phyloP scores from a whole-genome alignment of 2,329 filamentous ascomycete genomes.

The Pestalotiopsis sp. region DNA sequence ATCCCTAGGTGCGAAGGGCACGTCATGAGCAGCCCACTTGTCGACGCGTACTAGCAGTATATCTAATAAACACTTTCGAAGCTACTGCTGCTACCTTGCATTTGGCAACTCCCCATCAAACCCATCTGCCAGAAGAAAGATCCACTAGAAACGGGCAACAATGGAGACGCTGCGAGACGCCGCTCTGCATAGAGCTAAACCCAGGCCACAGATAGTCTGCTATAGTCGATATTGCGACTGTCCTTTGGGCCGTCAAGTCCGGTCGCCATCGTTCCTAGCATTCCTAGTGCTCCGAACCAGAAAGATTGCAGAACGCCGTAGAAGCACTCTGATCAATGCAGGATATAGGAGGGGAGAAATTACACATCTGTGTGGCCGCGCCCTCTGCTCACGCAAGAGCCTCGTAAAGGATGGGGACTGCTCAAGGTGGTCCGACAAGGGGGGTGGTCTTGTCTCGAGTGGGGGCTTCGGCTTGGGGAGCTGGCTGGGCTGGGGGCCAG shows the following conservation, averaged over 20 bases:
- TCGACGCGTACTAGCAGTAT: slow-evolving; percentile 1
- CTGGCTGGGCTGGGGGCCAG: not conserved
- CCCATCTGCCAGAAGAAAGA: not conserved
- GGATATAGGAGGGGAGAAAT: slow-evolving; percentile 3
- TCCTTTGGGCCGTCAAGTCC: not conserved
- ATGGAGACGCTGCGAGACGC: slow-evolving; percentile 4
- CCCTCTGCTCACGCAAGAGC: not conserved
- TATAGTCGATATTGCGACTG: slow-evolving; percentile 8
- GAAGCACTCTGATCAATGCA: slow-evolving; percentile 1
- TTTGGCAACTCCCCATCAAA: not conserved
- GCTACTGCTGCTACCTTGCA: not conserved
- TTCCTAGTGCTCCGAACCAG: not conserved
- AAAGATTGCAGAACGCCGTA: slow-evolving; percentile 7
- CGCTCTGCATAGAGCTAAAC: not conserved
- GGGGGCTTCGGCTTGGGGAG: not conserved
- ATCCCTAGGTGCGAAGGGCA: not conserved
- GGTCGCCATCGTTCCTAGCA: not conserved
- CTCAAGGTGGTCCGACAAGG: too few relatives aligned
- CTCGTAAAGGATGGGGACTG: not conserved
- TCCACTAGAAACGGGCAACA: slow-evolving; percentile 6
- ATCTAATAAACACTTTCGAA: not conserved
- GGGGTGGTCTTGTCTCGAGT: too few relatives aligned
- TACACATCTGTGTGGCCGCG: not conserved
- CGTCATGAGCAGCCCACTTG: slow-evolving; percentile 6
- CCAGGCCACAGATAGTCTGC: not conserved